phyloP scores from a whole-genome alignment of 2,329 filamentous ascomycete species.

The Cryphonectria nitschkei region DNA sequence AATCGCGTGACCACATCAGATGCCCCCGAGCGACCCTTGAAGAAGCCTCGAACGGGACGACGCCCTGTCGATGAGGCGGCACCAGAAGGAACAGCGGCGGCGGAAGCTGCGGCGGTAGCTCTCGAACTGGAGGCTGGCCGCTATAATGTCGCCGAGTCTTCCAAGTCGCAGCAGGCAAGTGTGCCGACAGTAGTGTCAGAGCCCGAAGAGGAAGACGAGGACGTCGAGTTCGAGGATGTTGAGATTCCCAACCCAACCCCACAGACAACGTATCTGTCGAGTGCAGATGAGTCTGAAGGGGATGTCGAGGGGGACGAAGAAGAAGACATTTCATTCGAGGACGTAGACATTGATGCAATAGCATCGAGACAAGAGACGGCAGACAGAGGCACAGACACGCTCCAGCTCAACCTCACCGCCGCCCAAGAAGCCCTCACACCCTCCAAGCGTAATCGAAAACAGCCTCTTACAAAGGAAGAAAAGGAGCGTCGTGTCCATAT shows the following conservation, averaged over 20 bases:
- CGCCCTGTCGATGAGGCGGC: slow-evolving; percentile 23
- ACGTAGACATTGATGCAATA: slow-evolving; percentile 48
- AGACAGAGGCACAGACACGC: slow-evolving; percentile 35
- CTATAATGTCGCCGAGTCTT: not conserved
- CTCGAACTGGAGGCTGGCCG: not conserved
- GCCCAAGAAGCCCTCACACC: slow-evolving; percentile 43
- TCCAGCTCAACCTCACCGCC: slow-evolving; percentile 58
- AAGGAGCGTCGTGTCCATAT: slow-evolving; percentile 66
- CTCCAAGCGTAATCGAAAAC: slow-evolving; percentile 46
- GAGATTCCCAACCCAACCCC: slow-evolving; percentile 50
- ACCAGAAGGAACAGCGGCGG: not conserved
- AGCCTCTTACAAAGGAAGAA: slow-evolving; percentile 58
- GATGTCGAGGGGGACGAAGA: slow-evolving; percentile 45
- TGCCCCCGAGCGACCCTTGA: slow-evolving; percentile 44
- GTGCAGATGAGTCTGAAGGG: slow-evolving; percentile 48
- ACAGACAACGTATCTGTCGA: slow-evolving; percentile 57
- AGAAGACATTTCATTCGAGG: slow-evolving; percentile 51
- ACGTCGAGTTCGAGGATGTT: slow-evolving; percentile 56
- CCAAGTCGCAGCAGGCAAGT: not conserved
- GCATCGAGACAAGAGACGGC: slow-evolving; percentile 28
- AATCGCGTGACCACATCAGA: slow-evolving; percentile 32
- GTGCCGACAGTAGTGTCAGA: slow-evolving; percentile 11
- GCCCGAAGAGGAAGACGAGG: slow-evolving; percentile 42
- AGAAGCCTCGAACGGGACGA: slow-evolving; percentile 46
- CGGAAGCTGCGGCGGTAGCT: not conserved